Percentiles rank a stretch among this genome's conserved stretches.
phyloP scores from a whole-genome alignment of 225 moss, liverwort and hornwort genomes.

The Antitrichia curtipendula region DNA sequence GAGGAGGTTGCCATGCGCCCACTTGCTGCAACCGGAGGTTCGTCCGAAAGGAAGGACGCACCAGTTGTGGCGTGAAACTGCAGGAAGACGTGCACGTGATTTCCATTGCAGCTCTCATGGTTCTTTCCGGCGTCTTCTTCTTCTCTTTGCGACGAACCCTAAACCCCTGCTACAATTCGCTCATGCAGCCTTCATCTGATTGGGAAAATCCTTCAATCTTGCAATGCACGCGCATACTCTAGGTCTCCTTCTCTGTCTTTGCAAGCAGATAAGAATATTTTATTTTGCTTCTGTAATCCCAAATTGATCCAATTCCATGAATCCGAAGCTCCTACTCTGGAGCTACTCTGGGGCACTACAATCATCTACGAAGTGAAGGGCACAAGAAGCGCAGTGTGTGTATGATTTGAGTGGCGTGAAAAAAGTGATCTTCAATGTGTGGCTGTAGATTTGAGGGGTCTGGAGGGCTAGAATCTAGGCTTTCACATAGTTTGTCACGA shows the following conservation, averaged over 20 bases:
- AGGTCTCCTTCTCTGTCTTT: background rate
- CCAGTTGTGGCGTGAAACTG: background rate
- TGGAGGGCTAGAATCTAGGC: background rate
- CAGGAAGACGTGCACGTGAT: constrained; percentile 1
- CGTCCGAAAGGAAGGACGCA: background rate
- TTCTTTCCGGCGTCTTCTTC: background rate
- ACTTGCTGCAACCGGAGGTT: constrained; percentile 20
- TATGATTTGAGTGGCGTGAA: background rate
- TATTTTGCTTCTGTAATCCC: background rate
- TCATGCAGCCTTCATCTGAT: background rate
- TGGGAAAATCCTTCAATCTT: background rate
- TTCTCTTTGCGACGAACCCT: background rate
- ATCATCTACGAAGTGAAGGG: background rate
- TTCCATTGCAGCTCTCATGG: constrained; percentile 19
- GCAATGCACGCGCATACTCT: background rate
- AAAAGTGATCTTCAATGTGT: background rate
- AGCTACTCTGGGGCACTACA: background rate
- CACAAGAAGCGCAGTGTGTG: background rate
- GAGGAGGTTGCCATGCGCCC: constrained; percentile 9
- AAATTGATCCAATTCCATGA: background rate
- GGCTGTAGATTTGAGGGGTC: background rate
- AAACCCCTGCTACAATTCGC: background rate
- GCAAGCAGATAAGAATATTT: background rate
- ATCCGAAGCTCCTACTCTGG: background rate
- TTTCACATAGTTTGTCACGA: background rate